Conservation (phyloP, 2,329 filamentous ascomycete species). For the Tolypocladium album region DNA sequence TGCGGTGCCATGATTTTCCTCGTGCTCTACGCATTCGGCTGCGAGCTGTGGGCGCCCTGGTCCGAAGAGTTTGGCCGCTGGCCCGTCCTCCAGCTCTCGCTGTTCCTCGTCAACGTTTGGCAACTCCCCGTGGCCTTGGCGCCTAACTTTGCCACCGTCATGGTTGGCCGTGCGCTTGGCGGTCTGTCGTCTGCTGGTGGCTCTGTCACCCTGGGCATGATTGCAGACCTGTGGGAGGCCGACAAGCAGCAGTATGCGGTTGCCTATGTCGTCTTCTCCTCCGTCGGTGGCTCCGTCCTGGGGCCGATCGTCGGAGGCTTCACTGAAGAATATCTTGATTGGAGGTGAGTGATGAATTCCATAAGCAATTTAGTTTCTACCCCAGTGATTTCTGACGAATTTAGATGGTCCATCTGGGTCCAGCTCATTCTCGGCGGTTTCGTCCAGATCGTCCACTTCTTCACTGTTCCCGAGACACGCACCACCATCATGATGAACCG, state of each 20-base stretch:
- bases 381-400: not conserved
- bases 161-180: slow-evolving; percentile 60
- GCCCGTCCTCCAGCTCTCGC: slow-evolving; percentile 60
- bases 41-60: slow-evolving; percentile 83
- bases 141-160: slow-evolving; percentile 59
- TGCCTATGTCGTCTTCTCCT: slow-evolving; percentile 68
- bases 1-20: slow-evolving; percentile 71
- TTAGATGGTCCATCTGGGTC: slow-evolving; percentile 65
- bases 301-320: slow-evolving; percentile 74
- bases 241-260: slow-evolving; percentile 67
- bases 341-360: slow-evolving; percentile 38
- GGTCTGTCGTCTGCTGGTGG: slow-evolving; percentile 63
- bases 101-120: slow-evolving; percentile 70
- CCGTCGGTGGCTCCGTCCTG: slow-evolving; percentile 65
- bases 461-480: slow-evolving; percentile 68
- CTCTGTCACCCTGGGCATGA: slow-evolving; percentile 64
- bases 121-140: slow-evolving; percentile 63
- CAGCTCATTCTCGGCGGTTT: slow-evolving; percentile 68
- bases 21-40: slow-evolving; percentile 73
- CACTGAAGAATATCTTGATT: slow-evolving; percentile 53
- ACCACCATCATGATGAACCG: slow-evolving; percentile 67
- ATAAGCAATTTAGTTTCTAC: not conserved
- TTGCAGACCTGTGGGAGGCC: slow-evolving; percentile 63
- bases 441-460: slow-evolving; percentile 55
- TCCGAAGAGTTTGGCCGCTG: slow-evolving; percentile 73